phyloP scores from a whole-genome alignment of 2,329 filamentous ascomycete genomes.

The Coniochaeta prunicola region DNA sequence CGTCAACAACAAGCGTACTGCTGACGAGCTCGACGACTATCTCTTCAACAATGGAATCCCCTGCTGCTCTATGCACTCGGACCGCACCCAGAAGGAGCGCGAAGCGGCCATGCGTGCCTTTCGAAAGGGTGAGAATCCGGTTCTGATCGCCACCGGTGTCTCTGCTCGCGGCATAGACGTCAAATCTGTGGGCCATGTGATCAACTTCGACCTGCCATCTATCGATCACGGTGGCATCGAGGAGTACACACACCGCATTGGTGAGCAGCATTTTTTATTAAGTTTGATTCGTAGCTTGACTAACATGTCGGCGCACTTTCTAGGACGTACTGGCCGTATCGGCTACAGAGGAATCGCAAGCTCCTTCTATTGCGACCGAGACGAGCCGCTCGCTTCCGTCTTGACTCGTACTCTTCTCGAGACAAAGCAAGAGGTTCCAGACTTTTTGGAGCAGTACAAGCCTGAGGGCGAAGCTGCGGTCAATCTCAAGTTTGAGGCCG shows the following conservation, averaged over 20 bases:
- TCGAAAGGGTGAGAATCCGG: slow-evolving; percentile 64
- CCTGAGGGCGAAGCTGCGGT: slow-evolving; percentile 45
- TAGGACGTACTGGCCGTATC: slow-evolving; percentile 91
- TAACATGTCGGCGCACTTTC: background rate
- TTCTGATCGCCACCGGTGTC: slow-evolving; percentile 81
- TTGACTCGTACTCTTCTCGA: slow-evolving; percentile 79
- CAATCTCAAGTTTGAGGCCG: slow-evolving; percentile 47
- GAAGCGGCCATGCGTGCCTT: slow-evolving; percentile 88
- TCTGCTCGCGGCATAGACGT: slow-evolving; percentile 86
- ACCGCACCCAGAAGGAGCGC: slow-evolving; percentile 82
- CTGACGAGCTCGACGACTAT: slow-evolving; percentile 82
- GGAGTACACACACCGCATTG: slow-evolving; percentile 92
- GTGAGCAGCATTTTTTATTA: slow-evolving; percentile 36
- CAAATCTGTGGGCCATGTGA: slow-evolving; percentile 77
- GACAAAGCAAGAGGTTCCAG: slow-evolving; percentile 68
- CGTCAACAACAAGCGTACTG: slow-evolving; percentile 71
- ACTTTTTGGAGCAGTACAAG: slow-evolving; percentile 64
- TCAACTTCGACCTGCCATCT: slow-evolving; percentile 86
- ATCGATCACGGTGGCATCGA: slow-evolving; percentile 75
- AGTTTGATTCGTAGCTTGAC: background rate
- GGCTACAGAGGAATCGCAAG: slow-evolving; percentile 80
- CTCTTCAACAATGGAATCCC: slow-evolving; percentile 75
- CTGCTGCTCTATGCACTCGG: slow-evolving; percentile 79
- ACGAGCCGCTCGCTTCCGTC: slow-evolving; percentile 64
- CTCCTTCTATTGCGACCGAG: slow-evolving; percentile 77